These are phyloP conservation scores for Paraconiothyrium sp. DNA, from an alignment of 2,329 filamentous ascomycete species.

Conservation along the genomic window DNA sequence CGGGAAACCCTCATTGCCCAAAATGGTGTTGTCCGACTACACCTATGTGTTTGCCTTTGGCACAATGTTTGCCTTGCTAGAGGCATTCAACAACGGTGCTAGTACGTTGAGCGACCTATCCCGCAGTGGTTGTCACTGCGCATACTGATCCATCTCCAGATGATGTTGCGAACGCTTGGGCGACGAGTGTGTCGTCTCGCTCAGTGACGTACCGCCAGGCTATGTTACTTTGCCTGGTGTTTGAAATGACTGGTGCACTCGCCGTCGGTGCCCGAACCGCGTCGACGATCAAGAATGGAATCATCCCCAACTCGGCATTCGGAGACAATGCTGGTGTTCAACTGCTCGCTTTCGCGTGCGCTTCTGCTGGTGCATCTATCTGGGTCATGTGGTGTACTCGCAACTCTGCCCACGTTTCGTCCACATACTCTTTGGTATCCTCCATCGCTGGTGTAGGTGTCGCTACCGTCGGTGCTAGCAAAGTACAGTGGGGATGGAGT, in stretches of 20 bases:
- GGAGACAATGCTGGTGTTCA: conserved; percentile 58
- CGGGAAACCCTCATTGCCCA: conserved; percentile 9
- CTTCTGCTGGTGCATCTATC: conserved; percentile 69
- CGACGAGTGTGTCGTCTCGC: conserved; percentile 81
- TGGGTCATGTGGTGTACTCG: conserved; percentile 86
- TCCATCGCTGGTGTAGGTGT: conserved; percentile 58
- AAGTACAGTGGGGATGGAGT: conserved; percentile 67
- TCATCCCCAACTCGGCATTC: conserved; percentile 58
- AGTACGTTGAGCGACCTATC: conserved; percentile 41
- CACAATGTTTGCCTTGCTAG: conserved; percentile 78
- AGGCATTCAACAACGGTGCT: conserved; percentile 81
- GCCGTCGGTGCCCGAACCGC: conserved; percentile 64
- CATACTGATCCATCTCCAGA: conserved; percentile 44
- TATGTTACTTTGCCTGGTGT: conserved; percentile 57
- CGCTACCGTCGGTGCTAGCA: conserved; percentile 64
- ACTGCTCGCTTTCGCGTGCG: conserved; percentile 65
- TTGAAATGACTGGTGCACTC: conserved; percentile 59
- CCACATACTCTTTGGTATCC: conserved; percentile 64
- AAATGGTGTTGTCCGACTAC: conserved; percentile 53
- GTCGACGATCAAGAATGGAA: conserved; percentile 80
- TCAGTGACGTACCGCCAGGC: conserved; percentile 75
- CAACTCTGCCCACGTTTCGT: conserved; percentile 72
- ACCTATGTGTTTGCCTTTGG: conserved; percentile 78
- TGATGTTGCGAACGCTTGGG: conserved; percentile 86
- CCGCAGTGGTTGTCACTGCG: neutral